Evolutionary conservation across 2,329 filamentous ascomycete genomes (phyloP), one percentile per base, ranked within the genome.

Genomic region (Blumeria graminis): DNA sequence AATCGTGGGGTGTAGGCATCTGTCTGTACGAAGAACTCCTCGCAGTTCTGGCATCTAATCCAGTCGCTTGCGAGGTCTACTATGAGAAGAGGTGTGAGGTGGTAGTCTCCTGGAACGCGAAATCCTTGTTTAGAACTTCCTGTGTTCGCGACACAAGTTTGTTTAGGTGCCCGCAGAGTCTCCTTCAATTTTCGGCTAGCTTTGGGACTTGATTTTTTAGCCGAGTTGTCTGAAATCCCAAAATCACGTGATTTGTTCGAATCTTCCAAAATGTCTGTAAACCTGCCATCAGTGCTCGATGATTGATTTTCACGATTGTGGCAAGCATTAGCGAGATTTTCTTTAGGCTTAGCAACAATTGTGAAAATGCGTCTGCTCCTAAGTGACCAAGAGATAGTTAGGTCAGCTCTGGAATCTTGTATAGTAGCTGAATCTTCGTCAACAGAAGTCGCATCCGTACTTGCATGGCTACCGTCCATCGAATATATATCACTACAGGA

Each of bases 41-140:
- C 77, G 70, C 92, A 98, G 32, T 84, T 87, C 55, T 80, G 85
- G 70, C 92, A 98, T 60, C 87, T 79, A 48, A 94, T 85, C 90
- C 89, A 96, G 65, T 74, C 87, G 73, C 72, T 88, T 73, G 71
- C 73, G 0, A 83, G 80, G 60, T 88, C 82, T 0, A 81, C 80
- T 0, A 95, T 77, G 0, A 95, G 74, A 11, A 82, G 73, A 0
- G 80, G 76, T 0, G 87, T 94, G 18, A 90, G 78, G 34, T 86
- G 82, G 69, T 96, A 96, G 68, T 92, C 86, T 0, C 85, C 84
- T 0, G 82, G 82, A 0, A 72, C 70, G 35, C 85, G 81, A 9
- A 66, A 57, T 32, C 56, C 39, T 36, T n/a, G 16, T 16, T 11
- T 9, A 46, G 9, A 16, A 16, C n/a, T 9, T 1, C 41, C n/a